These are phyloP conservation scores for Myxozyma monticola DNA, from an alignment of 805 yeast species.

Conservation along the genomic window DNA sequence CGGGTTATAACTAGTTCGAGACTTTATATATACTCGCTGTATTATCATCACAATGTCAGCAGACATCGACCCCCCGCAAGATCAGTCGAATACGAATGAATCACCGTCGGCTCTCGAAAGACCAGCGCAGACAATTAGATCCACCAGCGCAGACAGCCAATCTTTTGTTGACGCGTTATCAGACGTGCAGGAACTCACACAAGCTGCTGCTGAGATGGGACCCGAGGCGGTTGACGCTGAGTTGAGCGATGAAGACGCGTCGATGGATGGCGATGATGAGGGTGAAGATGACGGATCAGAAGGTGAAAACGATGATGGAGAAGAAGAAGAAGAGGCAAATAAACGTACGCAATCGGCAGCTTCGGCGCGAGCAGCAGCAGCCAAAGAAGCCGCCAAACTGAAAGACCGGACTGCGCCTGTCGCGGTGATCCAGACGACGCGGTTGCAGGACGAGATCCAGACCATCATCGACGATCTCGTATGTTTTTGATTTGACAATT, in stretches of 20 bases:
- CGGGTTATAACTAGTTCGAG: too few relatives aligned
- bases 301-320: constrained; percentile 1
- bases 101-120: too few relatives aligned
- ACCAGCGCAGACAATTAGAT: too few relatives aligned
- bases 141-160: too few relatives aligned
- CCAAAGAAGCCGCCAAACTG: constrained; percentile 8
- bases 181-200: constrained; percentile 4
- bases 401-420: constrained; percentile 19
- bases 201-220: too few relatives aligned
- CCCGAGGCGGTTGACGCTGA: too few relatives aligned
- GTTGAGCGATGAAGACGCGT: background rate
- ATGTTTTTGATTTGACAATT: background rate
- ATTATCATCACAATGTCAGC: too few relatives aligned
- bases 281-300: background rate
- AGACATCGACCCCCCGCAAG: too few relatives aligned
- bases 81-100: too few relatives aligned
- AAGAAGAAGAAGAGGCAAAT: constrained; percentile 1
- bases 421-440: constrained; percentile 21
- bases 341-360: constrained; percentile 4
- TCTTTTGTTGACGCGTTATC: too few relatives aligned
- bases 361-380: constrained; percentile 17
- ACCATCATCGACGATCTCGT: constrained; percentile 15
- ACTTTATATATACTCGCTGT: too few relatives aligned
- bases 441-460: constrained; percentile 18
- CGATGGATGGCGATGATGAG: background rate